phyloP scores from a whole-genome alignment of 2,329 filamentous ascomycete species.

The Berkeleyomyces basicola region DNA sequence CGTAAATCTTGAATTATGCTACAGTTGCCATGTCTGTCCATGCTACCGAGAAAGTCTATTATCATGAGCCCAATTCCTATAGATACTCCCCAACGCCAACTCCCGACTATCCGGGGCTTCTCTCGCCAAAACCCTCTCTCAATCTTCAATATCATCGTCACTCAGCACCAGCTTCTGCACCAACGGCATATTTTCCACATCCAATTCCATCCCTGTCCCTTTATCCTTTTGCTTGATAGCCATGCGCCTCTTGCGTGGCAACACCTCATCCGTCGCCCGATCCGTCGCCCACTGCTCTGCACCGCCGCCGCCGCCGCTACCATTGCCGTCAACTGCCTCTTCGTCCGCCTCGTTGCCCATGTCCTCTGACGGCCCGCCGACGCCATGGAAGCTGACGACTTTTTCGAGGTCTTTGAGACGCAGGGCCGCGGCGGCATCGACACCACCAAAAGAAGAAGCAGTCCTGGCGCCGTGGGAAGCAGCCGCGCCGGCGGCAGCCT shows the following conservation, averaged over 20 bases:
- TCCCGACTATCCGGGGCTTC: background rate
- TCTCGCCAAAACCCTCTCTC: background rate
- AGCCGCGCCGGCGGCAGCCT: slow-evolving; percentile 17
- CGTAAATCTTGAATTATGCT: background rate
- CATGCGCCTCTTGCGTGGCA: slow-evolving; percentile 30
- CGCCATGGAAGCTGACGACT: slow-evolving; percentile 49
- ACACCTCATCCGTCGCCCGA: slow-evolving; percentile 36
- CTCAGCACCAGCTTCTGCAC: slow-evolving; percentile 55
- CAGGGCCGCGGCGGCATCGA: slow-evolving; percentile 14
- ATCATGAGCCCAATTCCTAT: background rate
- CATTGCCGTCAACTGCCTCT: slow-evolving; percentile 25
- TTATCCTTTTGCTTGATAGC: slow-evolving; percentile 22
- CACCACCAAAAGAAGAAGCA: background rate
- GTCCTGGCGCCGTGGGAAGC: slow-evolving; percentile 14
- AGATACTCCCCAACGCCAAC: background rate
- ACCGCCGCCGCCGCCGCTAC: background rate
- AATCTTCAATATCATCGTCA: slow-evolving; percentile 74
- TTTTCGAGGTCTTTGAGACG: slow-evolving; percentile 45
- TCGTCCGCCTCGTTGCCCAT: slow-evolving; percentile 24
- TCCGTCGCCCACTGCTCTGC: slow-evolving; percentile 41
- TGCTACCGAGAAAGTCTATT: background rate
- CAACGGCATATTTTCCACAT: slow-evolving; percentile 24
- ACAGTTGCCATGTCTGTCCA: too few relatives aligned
- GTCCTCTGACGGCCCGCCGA: slow-evolving; percentile 22
- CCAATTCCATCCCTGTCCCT: slow-evolving; percentile 17